Base-by-base conservation (phyloP, 108 stramenopile genomes). In the Cylindrotheca closterium region DNA sequence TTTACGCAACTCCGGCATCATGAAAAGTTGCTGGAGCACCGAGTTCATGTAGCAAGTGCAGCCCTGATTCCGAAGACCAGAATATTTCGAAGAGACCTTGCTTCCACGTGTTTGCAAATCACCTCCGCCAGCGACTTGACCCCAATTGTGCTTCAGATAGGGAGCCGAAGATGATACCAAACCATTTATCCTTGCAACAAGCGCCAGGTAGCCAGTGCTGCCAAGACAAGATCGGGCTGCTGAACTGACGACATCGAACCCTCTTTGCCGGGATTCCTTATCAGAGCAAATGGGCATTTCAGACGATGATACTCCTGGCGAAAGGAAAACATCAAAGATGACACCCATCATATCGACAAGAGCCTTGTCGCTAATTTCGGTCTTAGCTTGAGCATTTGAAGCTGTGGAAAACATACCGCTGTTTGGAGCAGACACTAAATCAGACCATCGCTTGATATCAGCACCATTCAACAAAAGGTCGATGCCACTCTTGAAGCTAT, bases 21-120 rank as follows among this genome's bases (percentile, higher is more conserved):
- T 96, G 68, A 96, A 98, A 49, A 98, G 73, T 71, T 95, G 94
- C 68, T 99, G 98, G 8, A 99, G 80, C 2, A 96, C 75, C 0
- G 94, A 93, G 67, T 99, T 99, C 96, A 99, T 96, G 86, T 99
- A 99, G 83, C 98, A 99, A 0, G 98, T 99, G 77, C 96, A 97
- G 27, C 98, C 98, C 68, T 97, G 96, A 66, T 99, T 99, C 54
- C 88, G 87, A 22, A 99, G 80, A 8, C 88, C 98, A 64, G 87
- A 94, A 55, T 88, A 95, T 50, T 83, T 91, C 8, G 87, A 74
- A 24, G 88, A 58, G 54, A 68, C 82, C 21, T 59, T 58, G 19
- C 71, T 60, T 51, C 54, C 60, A 26, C 82, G 58, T 1, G 70
- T 32, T 27, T 77, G 53, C 4, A 63, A 58, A 15, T 85, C 78